These are phyloP conservation scores for Penicillium chermesinum DNA, from an alignment of 495 filamentous ascomycete species.

Conservation along the genomic window DNA sequence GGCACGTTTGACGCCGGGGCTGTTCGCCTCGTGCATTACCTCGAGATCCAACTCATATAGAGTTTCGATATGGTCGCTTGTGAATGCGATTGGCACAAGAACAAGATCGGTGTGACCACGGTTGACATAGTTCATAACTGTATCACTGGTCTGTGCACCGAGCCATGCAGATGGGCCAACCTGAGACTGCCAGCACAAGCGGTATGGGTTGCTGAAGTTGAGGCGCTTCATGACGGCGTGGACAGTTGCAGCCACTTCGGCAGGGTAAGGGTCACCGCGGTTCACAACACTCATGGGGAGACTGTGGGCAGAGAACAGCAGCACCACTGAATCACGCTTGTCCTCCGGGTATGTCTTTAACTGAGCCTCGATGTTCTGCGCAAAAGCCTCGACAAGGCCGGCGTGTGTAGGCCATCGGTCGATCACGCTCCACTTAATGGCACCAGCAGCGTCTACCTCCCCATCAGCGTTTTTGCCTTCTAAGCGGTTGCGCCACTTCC, in stretches of 20 bases:
- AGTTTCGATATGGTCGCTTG: constrained; percentile 97
- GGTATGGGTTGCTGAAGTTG: constrained; percentile 79
- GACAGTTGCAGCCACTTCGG: constrained; percentile 96
- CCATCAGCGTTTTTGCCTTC: constrained; percentile 65
- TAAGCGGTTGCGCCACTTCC: constrained; percentile 88
- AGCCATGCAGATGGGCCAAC: constrained; percentile 95
- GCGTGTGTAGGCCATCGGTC: constrained; percentile 93
- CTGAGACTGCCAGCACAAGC: constrained; percentile 96
- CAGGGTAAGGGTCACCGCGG: constrained; percentile 91
- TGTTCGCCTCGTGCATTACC: constrained; percentile 84
- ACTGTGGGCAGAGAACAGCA: constrained; percentile 93
- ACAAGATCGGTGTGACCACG: constrained; percentile 88
- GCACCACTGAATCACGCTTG: constrained; percentile 67
- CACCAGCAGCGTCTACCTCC: constrained; percentile 49
- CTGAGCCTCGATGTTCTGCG: constrained; percentile 79
- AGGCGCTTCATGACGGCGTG: constrained; percentile 92
- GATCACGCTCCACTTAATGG: constrained; percentile 95
- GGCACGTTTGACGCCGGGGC: constrained; percentile 73
- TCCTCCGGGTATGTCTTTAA: constrained; percentile 79
- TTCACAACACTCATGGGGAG: constrained; percentile 97
- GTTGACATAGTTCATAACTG: constrained; percentile 82
- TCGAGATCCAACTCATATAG: constrained; percentile 93
- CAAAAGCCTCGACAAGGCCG: constrained; percentile 87
- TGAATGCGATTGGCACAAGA: constrained; percentile 95
- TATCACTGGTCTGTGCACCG: constrained; percentile 84